phyloP scores from a whole-genome alignment of 805 yeast species.

The Wickerhamomyces hampshirensis region DNA sequence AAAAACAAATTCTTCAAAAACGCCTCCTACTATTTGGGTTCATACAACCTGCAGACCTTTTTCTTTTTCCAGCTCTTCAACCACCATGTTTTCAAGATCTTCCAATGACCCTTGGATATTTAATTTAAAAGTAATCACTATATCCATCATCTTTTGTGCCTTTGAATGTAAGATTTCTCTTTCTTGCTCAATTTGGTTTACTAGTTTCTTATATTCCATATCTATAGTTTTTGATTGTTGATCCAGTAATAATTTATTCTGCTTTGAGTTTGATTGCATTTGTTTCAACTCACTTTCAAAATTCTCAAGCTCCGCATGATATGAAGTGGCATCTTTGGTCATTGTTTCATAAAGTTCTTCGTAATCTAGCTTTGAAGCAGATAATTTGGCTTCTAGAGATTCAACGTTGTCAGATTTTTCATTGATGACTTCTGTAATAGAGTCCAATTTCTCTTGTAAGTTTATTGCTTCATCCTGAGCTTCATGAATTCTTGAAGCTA shows the following conservation, averaged over 20 bases:
- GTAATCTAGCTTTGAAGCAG: constrained; percentile 45
- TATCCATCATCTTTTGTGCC: constrained; percentile 54
- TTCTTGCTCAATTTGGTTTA: constrained; percentile 41
- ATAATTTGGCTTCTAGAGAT: constrained; percentile 49
- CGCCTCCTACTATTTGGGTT: too few relatives aligned
- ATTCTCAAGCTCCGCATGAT: constrained; percentile 62
- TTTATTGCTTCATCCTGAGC: constrained; percentile 54
- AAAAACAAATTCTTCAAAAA: neutral
- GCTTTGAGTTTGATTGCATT: constrained; percentile 43
- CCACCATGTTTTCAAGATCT: constrained; percentile 45
- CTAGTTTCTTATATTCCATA: constrained; percentile 47
- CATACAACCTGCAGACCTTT: constrained; percentile 10
- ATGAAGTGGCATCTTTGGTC: constrained; percentile 46
- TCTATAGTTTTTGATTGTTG: constrained; percentile 46
- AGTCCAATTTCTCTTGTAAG: constrained; percentile 55
- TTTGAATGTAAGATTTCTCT: constrained; percentile 47
- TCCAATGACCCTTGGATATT: constrained; percentile 62
- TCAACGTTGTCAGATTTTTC: constrained; percentile 57
- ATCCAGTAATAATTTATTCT: constrained; percentile 44
- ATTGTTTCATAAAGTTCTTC: constrained; percentile 53
- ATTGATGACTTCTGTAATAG: constrained; percentile 46
- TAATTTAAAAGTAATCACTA: constrained; percentile 59
- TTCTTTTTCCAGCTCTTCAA: constrained; percentile 34
- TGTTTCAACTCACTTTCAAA: constrained; percentile 53
- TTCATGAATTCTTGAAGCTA: constrained; percentile 41